Percentiles rank a stretch among this genome's conserved stretches.
These are phyloP conservation scores for Aspergillus heteromorphus DNA, from an alignment of 495 filamentous ascomycete genomes.

Conservation along the genomic window DNA sequence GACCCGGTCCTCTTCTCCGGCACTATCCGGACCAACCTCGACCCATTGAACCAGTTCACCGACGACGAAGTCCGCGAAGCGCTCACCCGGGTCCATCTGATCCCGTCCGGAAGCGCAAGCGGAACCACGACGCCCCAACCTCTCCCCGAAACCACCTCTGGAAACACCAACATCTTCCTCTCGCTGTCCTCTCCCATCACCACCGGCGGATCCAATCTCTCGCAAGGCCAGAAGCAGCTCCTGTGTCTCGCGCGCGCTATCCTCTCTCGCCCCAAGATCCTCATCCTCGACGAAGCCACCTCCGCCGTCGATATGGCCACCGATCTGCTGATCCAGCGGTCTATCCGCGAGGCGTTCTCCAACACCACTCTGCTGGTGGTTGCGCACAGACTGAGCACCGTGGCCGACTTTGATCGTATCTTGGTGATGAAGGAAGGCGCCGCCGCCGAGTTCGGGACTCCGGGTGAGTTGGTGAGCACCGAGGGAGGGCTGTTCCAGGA, in stretches of 20 bases:
- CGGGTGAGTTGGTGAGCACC: slow-evolving; percentile 53
- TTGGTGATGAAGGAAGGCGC: slow-evolving; percentile 63
- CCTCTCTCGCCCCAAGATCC: slow-evolving; percentile 63
- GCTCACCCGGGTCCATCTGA: slow-evolving; percentile 36
- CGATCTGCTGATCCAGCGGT: slow-evolving; percentile 40
- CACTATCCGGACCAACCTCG: slow-evolving; percentile 47
- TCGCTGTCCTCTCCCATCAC: slow-evolving; percentile 50
- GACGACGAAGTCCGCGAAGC: slow-evolving; percentile 58
- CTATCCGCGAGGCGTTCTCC: slow-evolving; percentile 49
- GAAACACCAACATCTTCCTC: slow-evolving; percentile 50
- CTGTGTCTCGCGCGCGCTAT: slow-evolving; percentile 76
- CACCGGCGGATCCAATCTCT: slow-evolving; percentile 66
- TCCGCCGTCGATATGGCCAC: slow-evolving; percentile 74
- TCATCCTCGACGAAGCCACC: slow-evolving; percentile 79
- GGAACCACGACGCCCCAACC: neutral
- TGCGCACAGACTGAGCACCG: slow-evolving; percentile 70
- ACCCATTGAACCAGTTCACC: slow-evolving; percentile 48
- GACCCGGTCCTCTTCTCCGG: slow-evolving; percentile 51
- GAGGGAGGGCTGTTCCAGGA: slow-evolving; percentile 49
- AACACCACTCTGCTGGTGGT: slow-evolving; percentile 67
- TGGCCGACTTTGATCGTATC: slow-evolving; percentile 71
- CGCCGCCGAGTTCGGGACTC: slow-evolving; percentile 61
- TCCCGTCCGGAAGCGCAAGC: neutral
- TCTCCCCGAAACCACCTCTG: slow-evolving; percentile 31
- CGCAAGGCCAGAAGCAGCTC: slow-evolving; percentile 74